Base-by-base conservation (phyloP, 306 rosid genomes). In the Astragalus membranaceus region DNA sequence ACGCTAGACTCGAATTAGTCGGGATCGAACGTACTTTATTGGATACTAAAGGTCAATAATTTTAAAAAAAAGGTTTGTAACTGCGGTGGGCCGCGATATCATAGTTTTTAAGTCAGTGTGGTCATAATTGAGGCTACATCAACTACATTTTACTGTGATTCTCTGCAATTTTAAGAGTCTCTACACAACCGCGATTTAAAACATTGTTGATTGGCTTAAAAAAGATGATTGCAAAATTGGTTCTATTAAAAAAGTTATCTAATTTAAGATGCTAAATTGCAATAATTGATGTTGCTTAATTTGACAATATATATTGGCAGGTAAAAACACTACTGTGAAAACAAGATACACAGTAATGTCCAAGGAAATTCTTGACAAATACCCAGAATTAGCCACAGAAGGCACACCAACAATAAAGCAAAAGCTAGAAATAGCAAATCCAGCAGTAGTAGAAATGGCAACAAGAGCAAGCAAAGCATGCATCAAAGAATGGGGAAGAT, bases 341-440 rank as follows among this genome's bases (percentile, higher is more conserved):
- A 94, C 96, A 9, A 87, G 99, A 47, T 94, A 94, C 84, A 94
- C 99, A 49, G 96, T 94, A 20, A 94, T 94, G 99, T 88, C 89
- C n/a, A 94, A 94, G 88, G 96, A 91, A 75, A 94, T 94, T 39
- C 86, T 91, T 7, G 97, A 89, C 74, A 85, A 89, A 49, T 85
- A 91, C 78, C 97, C 97, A 3, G 97, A 94, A 50, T 75, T 94
- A 10, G 91, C 81, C 48, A 91, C 89, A 3, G 99, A 94, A 63
- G 99, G 99, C 17, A 55, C 89, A 7, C 79, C 99, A 37, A 94
- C 99, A 44, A 88, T 94, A 79, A 80, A 43, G 48, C 97, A 94
- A 10, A 84, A 86, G 81, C 92, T 94, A 2, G 91, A 94, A 75
- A 86, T 94, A 8, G 97, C 99, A 1, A 88, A 94, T 69, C 88